Conservation (phyloP, 2,329 filamentous ascomycete species). For the Coleophoma eucalyptorum region DNA sequence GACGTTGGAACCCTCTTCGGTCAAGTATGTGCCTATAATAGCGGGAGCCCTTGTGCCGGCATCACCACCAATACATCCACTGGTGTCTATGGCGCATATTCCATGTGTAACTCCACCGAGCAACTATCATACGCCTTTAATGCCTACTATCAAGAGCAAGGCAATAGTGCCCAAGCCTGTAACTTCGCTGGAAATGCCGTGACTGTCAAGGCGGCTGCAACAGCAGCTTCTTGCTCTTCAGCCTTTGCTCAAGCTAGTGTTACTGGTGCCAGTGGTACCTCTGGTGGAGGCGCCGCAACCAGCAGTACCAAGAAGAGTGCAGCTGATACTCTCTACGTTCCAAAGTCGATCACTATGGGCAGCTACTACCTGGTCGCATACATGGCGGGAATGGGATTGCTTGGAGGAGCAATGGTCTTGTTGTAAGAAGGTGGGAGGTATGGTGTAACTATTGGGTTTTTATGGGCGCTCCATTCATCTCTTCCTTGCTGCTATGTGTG, state of each 20-base stretch:
- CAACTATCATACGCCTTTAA: slow-evolving; percentile 74
- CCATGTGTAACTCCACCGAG: slow-evolving; percentile 67
- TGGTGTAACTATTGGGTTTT: not conserved
- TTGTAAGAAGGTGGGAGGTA: not conserved
- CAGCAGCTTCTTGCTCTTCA: slow-evolving; percentile 55
- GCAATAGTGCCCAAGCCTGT: slow-evolving; percentile 51
- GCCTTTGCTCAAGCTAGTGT: slow-evolving; percentile 1
- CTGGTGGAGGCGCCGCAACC: slow-evolving; percentile 3
- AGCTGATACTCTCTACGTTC: slow-evolving; percentile 6
- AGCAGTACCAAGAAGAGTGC: slow-evolving; percentile 20
- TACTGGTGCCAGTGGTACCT: not conserved
- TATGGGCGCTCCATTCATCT: too few species aligned
- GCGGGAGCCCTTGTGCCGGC: slow-evolving; percentile 22
- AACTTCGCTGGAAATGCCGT: slow-evolving; percentile 65
- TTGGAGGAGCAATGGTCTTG: slow-evolving; percentile 7
- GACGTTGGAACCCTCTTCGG: slow-evolving; percentile 65
- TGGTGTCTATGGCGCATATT: slow-evolving; percentile 70
- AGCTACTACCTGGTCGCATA: not conserved
- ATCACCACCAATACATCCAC: slow-evolving; percentile 49
- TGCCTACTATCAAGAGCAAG: slow-evolving; percentile 40
- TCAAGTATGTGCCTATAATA: slow-evolving; percentile 41
- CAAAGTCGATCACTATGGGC: not conserved
- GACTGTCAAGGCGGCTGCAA: slow-evolving; percentile 42
- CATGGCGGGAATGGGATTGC: slow-evolving; percentile 1
- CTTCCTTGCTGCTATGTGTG: too few species aligned